A percentile compares a stretch with the other conserved stretches of the same genome.
phyloP scores from a whole-genome alignment of 1,284 basidiomycete species.

The Trametes polyzona region DNA sequence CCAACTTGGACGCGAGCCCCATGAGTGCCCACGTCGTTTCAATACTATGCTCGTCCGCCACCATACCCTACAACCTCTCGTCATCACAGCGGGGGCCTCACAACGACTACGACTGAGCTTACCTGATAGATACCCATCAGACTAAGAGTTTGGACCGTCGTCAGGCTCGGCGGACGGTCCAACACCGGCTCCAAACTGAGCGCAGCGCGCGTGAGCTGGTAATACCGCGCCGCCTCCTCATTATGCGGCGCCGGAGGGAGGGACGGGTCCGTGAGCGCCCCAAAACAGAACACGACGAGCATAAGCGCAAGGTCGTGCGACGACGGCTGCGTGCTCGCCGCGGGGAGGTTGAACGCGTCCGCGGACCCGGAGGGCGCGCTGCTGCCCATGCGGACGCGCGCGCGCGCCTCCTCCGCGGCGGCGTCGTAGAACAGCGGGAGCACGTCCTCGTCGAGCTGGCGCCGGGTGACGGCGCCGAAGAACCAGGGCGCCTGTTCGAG shows the following conservation, averaged over 20 bases:
- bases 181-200: conserved; percentile 66
- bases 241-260: conserved; percentile 59
- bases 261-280: conserved; percentile 63
- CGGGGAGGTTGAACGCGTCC: conserved; percentile 25
- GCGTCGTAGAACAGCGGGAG: conserved; percentile 70
- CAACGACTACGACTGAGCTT: too few species aligned
- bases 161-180: conserved; percentile 66
- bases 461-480: conserved; percentile 65
- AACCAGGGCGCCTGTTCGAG: conserved; percentile 78
- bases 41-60: conserved; percentile 42
- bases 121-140: conserved; percentile 72
- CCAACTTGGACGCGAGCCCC: conserved; percentile 39
- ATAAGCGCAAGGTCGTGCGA: conserved; percentile 61
- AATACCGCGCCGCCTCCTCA: conserved; percentile 61
- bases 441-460: conserved; percentile 65
- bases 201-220: conserved; percentile 62
- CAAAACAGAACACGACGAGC: conserved; percentile 62
- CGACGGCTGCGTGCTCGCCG: conserved; percentile 23
- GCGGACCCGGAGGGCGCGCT: conserved; percentile 18
- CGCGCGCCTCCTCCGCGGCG: conserved; percentile 18
- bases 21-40: conserved; percentile 41
- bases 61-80: conserved; percentile 42
- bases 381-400: background rate
- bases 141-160: conserved; percentile 68
- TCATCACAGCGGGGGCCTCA: conserved; percentile 38